Base-by-base conservation (phyloP, 331 rosid species). In the Rhamnella rubrinervis region DNA sequence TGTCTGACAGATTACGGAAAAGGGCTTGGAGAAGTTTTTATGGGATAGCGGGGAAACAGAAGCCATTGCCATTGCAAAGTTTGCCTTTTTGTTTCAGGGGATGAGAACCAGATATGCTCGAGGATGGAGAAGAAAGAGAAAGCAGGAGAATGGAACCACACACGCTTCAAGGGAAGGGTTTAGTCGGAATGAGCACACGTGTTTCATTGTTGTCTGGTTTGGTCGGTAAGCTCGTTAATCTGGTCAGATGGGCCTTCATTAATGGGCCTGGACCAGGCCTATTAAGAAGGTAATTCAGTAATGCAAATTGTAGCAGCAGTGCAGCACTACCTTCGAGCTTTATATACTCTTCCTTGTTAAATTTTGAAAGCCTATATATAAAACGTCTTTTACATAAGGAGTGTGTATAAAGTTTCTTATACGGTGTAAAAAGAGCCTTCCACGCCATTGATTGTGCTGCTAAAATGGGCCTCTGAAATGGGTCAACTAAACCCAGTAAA, bases 51-150 rank as follows among this genome's bases (percentile, higher is more conserved):
- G 75, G 51, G 87, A 79, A 19, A 84, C 18, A 10, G 83, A 82
- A 81, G 80, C 75, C 47, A 87, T 73, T 16, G 92, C 88, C 96
- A 92, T 89, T 44, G 35, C 69, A 17, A 26, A 21, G 37, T 37
- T 18, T 21, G 21, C 6, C 11, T 44, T 4, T 46, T 50, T 38
- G 51, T 4, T 71, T 39, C 17, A 37, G 18, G 44, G 31, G 17
- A 21, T 14, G 39, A 21, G 57, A 52, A 51, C 11, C 28, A 46
- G 47, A 6, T 11, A n/a, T 0, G 15, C 6, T 47, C 55, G 41
- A 38, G 25, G 64, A 8, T 8, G 8, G 63, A 17, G 12, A 46
- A 5, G 59, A 49, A 44, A 26, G 31, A 25, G 15, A 31, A 17
- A 15, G 41, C 66, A 16, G 18, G 21, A 37, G 10, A 20, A 56